These are phyloP conservation scores for Aspergillus nanangensis DNA, from an alignment of 495 filamentous ascomycete species.

Conservation along the genomic window DNA sequence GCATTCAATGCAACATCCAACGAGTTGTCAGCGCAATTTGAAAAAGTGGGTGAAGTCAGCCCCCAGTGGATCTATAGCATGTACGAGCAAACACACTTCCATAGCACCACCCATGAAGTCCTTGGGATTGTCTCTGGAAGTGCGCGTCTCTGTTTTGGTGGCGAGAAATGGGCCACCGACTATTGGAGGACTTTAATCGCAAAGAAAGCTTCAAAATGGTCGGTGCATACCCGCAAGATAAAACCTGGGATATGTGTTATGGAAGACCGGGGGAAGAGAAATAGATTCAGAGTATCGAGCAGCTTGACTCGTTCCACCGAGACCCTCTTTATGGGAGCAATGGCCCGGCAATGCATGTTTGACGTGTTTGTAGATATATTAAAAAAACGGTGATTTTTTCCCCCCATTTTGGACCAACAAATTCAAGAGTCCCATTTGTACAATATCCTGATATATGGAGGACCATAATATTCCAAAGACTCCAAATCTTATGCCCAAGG, in stretches of 20 bases:
- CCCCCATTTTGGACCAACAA: too few relatives aligned
- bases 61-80: conserved; percentile 68
- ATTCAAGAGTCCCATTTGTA: not conserved
- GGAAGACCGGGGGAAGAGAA: conserved; percentile 49
- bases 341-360: conserved; percentile 46
- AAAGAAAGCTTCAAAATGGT: conserved; percentile 57
- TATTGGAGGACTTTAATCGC: conserved; percentile 50
- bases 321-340: conserved; percentile 58
- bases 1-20: conserved; percentile 45
- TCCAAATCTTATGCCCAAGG: not conserved
- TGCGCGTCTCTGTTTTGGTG: conserved; percentile 63
- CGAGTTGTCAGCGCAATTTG: conserved; percentile 51
- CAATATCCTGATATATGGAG: conserved; percentile 1
- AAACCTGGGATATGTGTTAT: conserved; percentile 68
- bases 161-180: conserved; percentile 59
- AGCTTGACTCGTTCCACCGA: conserved; percentile 50
- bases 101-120: conserved; percentile 63
- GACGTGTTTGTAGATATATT: not conserved
- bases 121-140: conserved; percentile 54
- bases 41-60: conserved; percentile 44
- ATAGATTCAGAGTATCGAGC: conserved; percentile 40
- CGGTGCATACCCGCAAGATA: conserved; percentile 55
- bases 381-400: not conserved
- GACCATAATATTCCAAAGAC: not conserved
- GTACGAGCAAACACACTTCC: conserved; percentile 62